These are phyloP conservation scores for Cystobasidiaceae sp. DNA, from an alignment of 1,284 basidiomycete genomes.

Conservation along the genomic window DNA sequence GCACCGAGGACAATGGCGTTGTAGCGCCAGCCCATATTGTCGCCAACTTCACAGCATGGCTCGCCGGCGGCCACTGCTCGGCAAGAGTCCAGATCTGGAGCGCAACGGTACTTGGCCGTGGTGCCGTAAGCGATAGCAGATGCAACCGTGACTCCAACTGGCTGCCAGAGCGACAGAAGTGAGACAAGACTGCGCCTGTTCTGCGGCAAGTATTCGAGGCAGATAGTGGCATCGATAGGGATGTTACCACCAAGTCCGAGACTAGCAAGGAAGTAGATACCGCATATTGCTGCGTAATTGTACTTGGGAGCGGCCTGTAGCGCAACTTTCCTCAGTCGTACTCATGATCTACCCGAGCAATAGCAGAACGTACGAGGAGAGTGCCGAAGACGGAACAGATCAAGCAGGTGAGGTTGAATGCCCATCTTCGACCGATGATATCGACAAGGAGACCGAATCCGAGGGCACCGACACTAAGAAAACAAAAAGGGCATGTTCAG, in stretches of 20 bases:
- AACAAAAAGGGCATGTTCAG: too few species aligned
- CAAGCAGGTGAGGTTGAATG: conserved; percentile 68
- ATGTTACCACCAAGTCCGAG: conserved; percentile 39
- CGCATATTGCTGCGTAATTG: conserved; percentile 47
- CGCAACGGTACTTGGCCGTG: conserved; percentile 40
- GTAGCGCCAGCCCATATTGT: too few species aligned
- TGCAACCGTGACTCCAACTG: conserved; percentile 42
- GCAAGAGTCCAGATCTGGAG: conserved; percentile 10
- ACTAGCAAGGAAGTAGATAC: conserved; percentile 44
- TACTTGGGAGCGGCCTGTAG: conserved; percentile 52
- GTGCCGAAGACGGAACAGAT: conserved; percentile 64
- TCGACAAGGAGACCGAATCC: neutral
- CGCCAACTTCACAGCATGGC: too few species aligned
- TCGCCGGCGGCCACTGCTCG: too few species aligned
- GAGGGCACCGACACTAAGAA: conserved; percentile 47
- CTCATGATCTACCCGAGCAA: too few species aligned
- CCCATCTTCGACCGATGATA: conserved; percentile 50
- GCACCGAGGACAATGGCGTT: too few species aligned
- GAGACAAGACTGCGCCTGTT: conserved; percentile 50
- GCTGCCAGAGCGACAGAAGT: conserved; percentile 45
- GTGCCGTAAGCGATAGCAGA: conserved; percentile 43
- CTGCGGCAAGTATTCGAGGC: conserved; percentile 55
- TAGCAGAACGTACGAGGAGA: too few species aligned
- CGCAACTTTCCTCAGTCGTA: too few species aligned
- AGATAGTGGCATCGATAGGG: conserved; percentile 69